These are phyloP conservation scores for Maudiozyma turicensis DNA, from an alignment of 805 yeast species.

Conservation along the genomic window DNA sequence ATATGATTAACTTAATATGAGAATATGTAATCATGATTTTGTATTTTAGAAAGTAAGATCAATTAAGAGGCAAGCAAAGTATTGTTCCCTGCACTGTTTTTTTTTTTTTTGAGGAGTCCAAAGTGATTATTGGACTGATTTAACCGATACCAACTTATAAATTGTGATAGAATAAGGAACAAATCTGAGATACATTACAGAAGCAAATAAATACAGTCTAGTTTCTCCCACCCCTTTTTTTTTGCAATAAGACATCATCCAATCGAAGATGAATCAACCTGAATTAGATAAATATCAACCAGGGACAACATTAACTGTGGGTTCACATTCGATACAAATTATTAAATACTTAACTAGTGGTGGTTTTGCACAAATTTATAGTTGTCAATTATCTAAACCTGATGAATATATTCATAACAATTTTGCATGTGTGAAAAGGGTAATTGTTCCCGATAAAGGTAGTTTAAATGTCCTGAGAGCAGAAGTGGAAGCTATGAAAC, in stretches of 20 bases:
- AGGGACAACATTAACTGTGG: slow-evolving; percentile 74
- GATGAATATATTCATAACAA: slow-evolving; percentile 39
- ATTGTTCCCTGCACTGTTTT: too few species aligned
- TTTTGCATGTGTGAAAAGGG: slow-evolving; percentile 82
- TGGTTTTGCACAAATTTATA: slow-evolving; percentile 94
- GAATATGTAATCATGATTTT: too few species aligned
- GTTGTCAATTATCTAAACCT: slow-evolving; percentile 54
- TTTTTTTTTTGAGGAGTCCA: too few species aligned
- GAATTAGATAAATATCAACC: slow-evolving; percentile 58
- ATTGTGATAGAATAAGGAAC: too few species aligned
- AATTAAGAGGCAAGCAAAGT: too few species aligned
- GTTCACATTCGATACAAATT: slow-evolving; percentile 66
- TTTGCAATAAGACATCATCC: background rate
- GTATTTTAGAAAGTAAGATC: too few species aligned
- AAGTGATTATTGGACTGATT: too few species aligned
- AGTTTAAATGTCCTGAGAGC: slow-evolving; percentile 76
- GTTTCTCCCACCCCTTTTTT: too few species aligned
- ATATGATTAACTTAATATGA: too few species aligned
- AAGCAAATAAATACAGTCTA: too few species aligned
- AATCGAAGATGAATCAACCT: slow-evolving; percentile 34
- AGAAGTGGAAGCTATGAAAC: slow-evolving; percentile 95
- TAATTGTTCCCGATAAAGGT: slow-evolving; percentile 86
- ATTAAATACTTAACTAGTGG: slow-evolving; percentile 73
- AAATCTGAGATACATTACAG: too few species aligned
- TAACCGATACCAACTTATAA: too few species aligned